Conservation (phyloP, 2,329 filamentous ascomycete genomes). For the Phaeosphaeriaceae sp. region DNA sequence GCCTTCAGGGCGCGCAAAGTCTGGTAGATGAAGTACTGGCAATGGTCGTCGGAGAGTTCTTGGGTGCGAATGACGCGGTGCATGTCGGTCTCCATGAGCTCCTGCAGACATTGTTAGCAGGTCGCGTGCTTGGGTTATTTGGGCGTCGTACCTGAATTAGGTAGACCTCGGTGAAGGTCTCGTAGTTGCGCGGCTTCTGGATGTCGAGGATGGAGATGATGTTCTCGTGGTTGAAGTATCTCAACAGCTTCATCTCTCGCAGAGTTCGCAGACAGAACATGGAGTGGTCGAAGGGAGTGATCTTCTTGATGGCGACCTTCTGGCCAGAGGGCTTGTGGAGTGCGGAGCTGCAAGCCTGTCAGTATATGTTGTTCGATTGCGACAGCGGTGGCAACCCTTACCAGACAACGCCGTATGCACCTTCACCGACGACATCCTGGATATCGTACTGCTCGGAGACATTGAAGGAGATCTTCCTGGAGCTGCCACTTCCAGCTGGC, state of each 20-base stretch:
- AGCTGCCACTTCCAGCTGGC: conserved; percentile 58
- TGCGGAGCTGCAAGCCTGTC: conserved; percentile 72
- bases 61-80: conserved; percentile 98
- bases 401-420: conserved; percentile 98
- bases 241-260: conserved; percentile 97
- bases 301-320: conserved; percentile 99
- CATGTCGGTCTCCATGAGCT: conserved; percentile 99
- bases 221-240: conserved; percentile 99
- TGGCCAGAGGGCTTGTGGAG: conserved; percentile 97
- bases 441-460: conserved; percentile 99
- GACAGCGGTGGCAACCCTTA: conserved; percentile 57
- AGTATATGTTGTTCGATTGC: conserved; percentile 14
- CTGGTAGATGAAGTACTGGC: conserved; percentile 99
- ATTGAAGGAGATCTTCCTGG: conserved; percentile 98
- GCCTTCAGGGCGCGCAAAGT: conserved; percentile 96
- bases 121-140: not conserved
- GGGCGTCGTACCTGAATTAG: conserved; percentile 79
- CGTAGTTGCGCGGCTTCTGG: conserved; percentile 95
- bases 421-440: conserved; percentile 98
- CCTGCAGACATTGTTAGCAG: conserved; percentile 60
- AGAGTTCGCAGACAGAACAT: conserved; percentile 98
- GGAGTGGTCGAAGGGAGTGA: conserved; percentile 97
- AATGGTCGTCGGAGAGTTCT: conserved; percentile 97
- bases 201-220: conserved; percentile 99
- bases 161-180: conserved; percentile 96